phyloP scores from a whole-genome alignment of 768 basidiomycete genomes.

The Lactarius hatsudake region DNA sequence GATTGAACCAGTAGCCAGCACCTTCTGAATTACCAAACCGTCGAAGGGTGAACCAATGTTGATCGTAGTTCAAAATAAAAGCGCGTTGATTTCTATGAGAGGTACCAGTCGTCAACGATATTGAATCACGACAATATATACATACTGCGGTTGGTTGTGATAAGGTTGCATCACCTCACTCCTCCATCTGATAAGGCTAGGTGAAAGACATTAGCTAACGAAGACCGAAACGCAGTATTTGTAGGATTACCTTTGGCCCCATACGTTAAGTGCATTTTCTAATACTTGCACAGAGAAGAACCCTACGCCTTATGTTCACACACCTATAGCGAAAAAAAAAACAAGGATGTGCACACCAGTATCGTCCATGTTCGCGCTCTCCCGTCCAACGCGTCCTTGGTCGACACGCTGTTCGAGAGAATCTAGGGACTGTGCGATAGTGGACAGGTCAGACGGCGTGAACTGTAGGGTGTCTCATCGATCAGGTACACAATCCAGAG shows the following conservation, averaged over 20 bases:
- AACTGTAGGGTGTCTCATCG: conserved; percentile 47
- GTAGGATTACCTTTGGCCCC: conserved; percentile 66
- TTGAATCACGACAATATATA: conserved; percentile 16
- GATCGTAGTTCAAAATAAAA: conserved; percentile 81
- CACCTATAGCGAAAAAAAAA: background rate
- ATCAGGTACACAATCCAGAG: conserved; percentile 19
- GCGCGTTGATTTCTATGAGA: conserved; percentile 67
- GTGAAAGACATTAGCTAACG: background rate
- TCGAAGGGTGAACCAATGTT: conserved; percentile 89
- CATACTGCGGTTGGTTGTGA: conserved; percentile 76
- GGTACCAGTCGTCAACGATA: conserved; percentile 18
- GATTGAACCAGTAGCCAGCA: conserved; percentile 81
- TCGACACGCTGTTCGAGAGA: conserved; percentile 60
- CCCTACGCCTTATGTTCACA: conserved; percentile 42
- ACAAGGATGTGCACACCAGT: conserved; percentile 51
- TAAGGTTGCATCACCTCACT: conserved; percentile 76
- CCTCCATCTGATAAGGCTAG: conserved; percentile 80
- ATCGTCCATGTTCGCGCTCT: conserved; percentile 87
- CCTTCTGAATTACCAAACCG: conserved; percentile 64
- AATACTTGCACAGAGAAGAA: conserved; percentile 93
- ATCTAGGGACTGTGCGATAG: conserved; percentile 69
- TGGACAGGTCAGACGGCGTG: conserved; percentile 73
- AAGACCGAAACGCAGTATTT: background rate
- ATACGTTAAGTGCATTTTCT: conserved; percentile 79
- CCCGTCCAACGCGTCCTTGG: conserved; percentile 40